Evolutionary conservation across 768 basidiomycete species (phyloP).

Genomic region (Lactarius evosmus): DNA sequence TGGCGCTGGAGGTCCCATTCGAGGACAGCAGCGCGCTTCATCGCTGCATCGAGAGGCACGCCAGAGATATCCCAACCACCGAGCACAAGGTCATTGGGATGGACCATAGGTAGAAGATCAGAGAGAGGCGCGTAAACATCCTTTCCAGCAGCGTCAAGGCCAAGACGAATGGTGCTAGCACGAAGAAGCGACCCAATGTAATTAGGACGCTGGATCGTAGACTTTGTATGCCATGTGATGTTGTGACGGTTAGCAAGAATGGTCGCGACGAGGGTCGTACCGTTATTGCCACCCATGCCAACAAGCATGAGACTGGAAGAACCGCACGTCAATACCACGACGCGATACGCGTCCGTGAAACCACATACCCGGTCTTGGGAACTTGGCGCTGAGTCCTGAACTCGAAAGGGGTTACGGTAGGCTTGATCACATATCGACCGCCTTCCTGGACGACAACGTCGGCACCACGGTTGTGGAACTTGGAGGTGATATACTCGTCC

Average conservation of each 20-base stretch:
- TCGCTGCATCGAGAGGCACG: constrained; percentile 80
- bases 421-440: constrained; percentile 76
- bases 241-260: constrained; percentile 95
- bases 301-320: constrained; percentile 86
- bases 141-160: constrained; percentile 75
- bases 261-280: constrained; percentile 88
- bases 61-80: constrained; percentile 99
- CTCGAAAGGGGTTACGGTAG: constrained; percentile 77
- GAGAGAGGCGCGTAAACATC: constrained; percentile 91
- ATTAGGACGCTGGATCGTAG: constrained; percentile 89
- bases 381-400: constrained; percentile 88
- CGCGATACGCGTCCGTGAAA: constrained; percentile 7
- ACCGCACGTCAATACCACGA: constrained; percentile 10
- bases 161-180: constrained; percentile 91
- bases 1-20: constrained; percentile 98
- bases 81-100: constrained; percentile 95
- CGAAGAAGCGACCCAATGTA: constrained; percentile 97
- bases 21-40: constrained; percentile 89
- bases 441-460: constrained; percentile 57
- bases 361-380: constrained; percentile 79
- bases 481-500: constrained; percentile 78
- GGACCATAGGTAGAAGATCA: constrained; percentile 94
- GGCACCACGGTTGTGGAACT: constrained; percentile 77
- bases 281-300: constrained; percentile 97
- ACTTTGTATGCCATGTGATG: constrained; percentile 93